Conservation (phyloP, 768 basidiomycete species). For the Naganishia friedmannii region DNA sequence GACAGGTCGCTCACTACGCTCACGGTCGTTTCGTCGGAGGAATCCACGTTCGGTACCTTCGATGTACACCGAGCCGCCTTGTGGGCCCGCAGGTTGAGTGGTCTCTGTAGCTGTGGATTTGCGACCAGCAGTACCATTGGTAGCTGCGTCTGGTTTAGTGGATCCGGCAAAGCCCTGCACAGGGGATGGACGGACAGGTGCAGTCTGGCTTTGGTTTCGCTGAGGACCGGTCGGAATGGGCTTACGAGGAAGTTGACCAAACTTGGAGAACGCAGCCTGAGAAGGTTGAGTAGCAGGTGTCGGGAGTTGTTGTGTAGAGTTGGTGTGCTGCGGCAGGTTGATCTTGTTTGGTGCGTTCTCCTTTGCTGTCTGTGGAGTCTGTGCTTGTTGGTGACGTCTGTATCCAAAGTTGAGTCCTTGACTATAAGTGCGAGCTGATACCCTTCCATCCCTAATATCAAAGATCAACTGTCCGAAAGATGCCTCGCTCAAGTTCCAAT, state of each 20-base stretch:
- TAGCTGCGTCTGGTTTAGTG: neutral
- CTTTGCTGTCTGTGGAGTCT: neutral
- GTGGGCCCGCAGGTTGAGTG: neutral
- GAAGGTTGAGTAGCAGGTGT: conserved; percentile 12
- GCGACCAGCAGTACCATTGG: neutral
- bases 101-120: conserved; percentile 8
- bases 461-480: conserved; percentile 84
- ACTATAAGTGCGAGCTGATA: conserved; percentile 86
- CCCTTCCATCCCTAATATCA: conserved; percentile 84
- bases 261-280: conserved; percentile 19
- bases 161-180: neutral
- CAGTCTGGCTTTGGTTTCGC: conserved; percentile 17
- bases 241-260: conserved; percentile 19
- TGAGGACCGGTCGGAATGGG: conserved; percentile 22
- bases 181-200: neutral
- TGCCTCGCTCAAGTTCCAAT: conserved; percentile 94
- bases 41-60: conserved; percentile 2
- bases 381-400: conserved; percentile 56
- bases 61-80: neutral
- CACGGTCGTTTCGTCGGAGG: conserved; percentile 18
- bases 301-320: conserved; percentile 10
- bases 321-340: conserved; percentile 20
- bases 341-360: conserved; percentile 18
- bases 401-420: conserved; percentile 98
- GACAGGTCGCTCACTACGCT: conserved; percentile 9